These are phyloP conservation scores for Aspergillus texensis DNA, from an alignment of 2,329 filamentous ascomycete genomes.

Conservation along the genomic window DNA sequence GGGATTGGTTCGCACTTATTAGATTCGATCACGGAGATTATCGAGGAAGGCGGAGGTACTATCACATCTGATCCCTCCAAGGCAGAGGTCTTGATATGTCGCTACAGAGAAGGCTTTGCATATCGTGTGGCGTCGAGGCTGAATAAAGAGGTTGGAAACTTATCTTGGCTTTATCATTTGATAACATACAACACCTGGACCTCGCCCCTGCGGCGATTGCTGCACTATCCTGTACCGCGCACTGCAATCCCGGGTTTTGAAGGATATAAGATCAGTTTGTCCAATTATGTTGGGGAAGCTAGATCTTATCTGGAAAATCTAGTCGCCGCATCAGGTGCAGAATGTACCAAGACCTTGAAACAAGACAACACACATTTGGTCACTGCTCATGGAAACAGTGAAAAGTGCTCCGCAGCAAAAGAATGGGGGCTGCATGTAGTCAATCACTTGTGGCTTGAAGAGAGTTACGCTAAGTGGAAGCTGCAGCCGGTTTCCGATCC, in stretches of 20 bases:
- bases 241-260: slow-evolving; percentile 79
- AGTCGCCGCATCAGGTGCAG: slow-evolving; percentile 78
- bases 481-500: slow-evolving; percentile 70
- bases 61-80: slow-evolving; percentile 67
- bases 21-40: slow-evolving; percentile 69
- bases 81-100: slow-evolving; percentile 83
- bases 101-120: slow-evolving; percentile 78
- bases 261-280: slow-evolving; percentile 78
- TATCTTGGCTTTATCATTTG: slow-evolving; percentile 91
- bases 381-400: slow-evolving; percentile 83
- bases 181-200: slow-evolving; percentile 90
- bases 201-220: slow-evolving; percentile 75
- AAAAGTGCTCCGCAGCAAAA: slow-evolving; percentile 87
- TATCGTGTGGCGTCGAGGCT: slow-evolving; percentile 76
- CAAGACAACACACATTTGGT: slow-evolving; percentile 94
- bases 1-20: slow-evolving; percentile 68
- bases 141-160: slow-evolving; percentile 83
- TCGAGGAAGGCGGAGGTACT: slow-evolving; percentile 70
- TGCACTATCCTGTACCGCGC: slow-evolving; percentile 86
- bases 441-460: slow-evolving; percentile 97
- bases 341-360: slow-evolving; percentile 93
- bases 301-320: slow-evolving; percentile 92
- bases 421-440: slow-evolving; percentile 91
- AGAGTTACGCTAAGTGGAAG: slow-evolving; percentile 90
- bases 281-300: slow-evolving; percentile 95